Evolutionary conservation across 306 rosid genomes (phyloP), one percentile per base, ranked within the genome.

Genomic region (Gastrolobium bilobum): DNA sequence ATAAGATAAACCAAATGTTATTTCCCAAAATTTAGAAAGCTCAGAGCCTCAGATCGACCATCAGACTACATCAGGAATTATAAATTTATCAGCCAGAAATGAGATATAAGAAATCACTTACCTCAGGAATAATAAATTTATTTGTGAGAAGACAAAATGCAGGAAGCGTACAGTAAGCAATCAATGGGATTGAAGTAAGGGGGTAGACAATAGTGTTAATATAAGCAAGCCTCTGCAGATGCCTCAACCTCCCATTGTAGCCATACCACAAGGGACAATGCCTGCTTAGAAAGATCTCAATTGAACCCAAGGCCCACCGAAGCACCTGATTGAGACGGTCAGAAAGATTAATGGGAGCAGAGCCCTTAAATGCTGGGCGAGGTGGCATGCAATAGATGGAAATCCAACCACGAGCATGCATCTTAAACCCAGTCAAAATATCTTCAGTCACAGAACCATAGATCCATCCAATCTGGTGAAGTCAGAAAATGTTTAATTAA

Each of bases 391-490:
- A 96, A 76, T 96, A 96, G 71, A 96, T 64, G 51, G 99, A 96
- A 76, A 96, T 96, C 99, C 98, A 96, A 74, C 99, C 99, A 34
- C 99, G 99, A 4, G 99, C 99, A 75, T 96, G 99, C 99, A 96
- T 96, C 91, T 96, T 96, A 79, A 96, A 96, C 83, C 99, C 99
- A 38, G 99, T 96, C 75, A 96, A 88, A 83, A 96, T 96, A 91
- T 96, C 99, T 89, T 96, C 99, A 14, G 99, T 96, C 83, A 96
- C 99, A 68, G 99, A 96, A 79, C 99, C 99, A 86, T 96, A 96
- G 89, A 96, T 96, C 99, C 99, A 96, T 86, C 99, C 99, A 87
- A 96, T 96, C 99, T 96, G 88, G 80, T 20, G 77, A 63, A 50
- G 40, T 58, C 67, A 65, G 47, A 79, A 85, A 71, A 69, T 4